phyloP scores from a whole-genome alignment of 2,329 filamentous ascomycete genomes.

The Metarhizium rileyi region DNA sequence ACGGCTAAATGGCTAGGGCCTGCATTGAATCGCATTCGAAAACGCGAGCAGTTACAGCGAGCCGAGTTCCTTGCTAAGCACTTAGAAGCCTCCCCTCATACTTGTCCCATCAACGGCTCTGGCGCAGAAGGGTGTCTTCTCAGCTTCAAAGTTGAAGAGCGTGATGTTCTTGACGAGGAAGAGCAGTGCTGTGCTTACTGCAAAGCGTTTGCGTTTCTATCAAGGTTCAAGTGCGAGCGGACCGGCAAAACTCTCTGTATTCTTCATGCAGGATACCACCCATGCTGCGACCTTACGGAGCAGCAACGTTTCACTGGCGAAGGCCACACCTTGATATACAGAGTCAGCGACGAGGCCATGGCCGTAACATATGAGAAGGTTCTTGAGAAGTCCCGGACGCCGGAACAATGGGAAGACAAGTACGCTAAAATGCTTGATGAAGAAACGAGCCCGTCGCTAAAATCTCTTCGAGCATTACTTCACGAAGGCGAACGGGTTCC shows the following conservation, averaged over 20 bases:
- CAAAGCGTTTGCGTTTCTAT: slow-evolving; percentile 86
- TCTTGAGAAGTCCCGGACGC: slow-evolving; percentile 73
- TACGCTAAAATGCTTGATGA: slow-evolving; percentile 77
- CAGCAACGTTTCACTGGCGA: slow-evolving; percentile 57
- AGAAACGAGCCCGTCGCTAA: slow-evolving; percentile 74
- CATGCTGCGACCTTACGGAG: slow-evolving; percentile 67
- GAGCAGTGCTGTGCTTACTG: slow-evolving; percentile 90
- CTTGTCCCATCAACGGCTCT: slow-evolving; percentile 36
- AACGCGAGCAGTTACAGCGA: slow-evolving; percentile 61
- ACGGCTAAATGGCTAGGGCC: slow-evolving; percentile 93
- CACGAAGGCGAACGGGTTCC: slow-evolving; percentile 95
- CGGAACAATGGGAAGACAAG: slow-evolving; percentile 85
- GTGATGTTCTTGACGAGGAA: slow-evolving; percentile 79
- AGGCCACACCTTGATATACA: slow-evolving; percentile 67
- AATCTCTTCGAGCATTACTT: slow-evolving; percentile 71
- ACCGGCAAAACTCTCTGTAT: slow-evolving; percentile 77
- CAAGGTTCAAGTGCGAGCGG: slow-evolving; percentile 76
- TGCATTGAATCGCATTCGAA: slow-evolving; percentile 68
- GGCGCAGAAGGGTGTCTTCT: slow-evolving; percentile 47
- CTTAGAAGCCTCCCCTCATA: slow-evolving; percentile 41
- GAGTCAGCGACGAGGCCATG: slow-evolving; percentile 65
- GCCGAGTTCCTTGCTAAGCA: slow-evolving; percentile 60
- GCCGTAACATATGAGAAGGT: slow-evolving; percentile 61
- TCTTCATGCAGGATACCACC: slow-evolving; percentile 65
- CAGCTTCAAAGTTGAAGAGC: slow-evolving; percentile 55